A percentile compares a stretch with the other conserved stretches of the same genome.
Conservation (phyloP, 2,329 filamentous ascomycete species). For the Ploettnerulaceae sp. region DNA sequence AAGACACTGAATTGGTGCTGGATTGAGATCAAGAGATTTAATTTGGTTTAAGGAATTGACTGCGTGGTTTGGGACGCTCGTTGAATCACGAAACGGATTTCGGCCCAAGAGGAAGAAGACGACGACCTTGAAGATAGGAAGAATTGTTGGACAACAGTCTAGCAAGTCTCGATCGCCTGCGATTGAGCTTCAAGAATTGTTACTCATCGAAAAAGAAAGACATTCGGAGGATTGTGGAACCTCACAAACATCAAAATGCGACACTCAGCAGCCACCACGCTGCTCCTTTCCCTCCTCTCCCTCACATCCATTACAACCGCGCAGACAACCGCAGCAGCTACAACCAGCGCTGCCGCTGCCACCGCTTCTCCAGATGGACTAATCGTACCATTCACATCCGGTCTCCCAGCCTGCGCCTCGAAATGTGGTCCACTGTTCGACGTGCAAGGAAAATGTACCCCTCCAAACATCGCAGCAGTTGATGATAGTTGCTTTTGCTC, state of each 20-base stretch:
- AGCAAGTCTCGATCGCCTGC: too few relatives aligned
- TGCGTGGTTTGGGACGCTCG: neutral
- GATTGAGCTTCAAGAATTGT: too few relatives aligned
- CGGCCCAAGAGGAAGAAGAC: neutral
- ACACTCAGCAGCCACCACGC: neutral
- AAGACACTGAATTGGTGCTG: too few relatives aligned
- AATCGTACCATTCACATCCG: conserved; percentile 50
- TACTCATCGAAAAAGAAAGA: too few relatives aligned
- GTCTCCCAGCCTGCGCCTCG: conserved; percentile 59
- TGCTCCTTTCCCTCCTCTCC: conserved; percentile 13
- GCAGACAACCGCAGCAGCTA: conserved; percentile 36
- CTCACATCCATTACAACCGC: conserved; percentile 5
- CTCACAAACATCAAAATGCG: conserved; percentile 9
- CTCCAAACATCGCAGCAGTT: conserved; percentile 46
- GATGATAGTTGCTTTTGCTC: conserved; percentile 73
- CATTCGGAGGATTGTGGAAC: neutral
- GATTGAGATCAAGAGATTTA: neutral
- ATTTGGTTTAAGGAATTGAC: neutral
- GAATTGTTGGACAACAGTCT: neutral
- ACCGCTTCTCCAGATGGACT: conserved; percentile 20
- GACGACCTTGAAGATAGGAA: neutral
- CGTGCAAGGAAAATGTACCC: conserved; percentile 68
- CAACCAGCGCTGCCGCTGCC: conserved; percentile 38
- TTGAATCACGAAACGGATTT: conserved; percentile 1
- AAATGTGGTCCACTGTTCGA: conserved; percentile 58